Conservation (phyloP, 495 filamentous ascomycete genomes). For the Choiromyces venosus region DNA sequence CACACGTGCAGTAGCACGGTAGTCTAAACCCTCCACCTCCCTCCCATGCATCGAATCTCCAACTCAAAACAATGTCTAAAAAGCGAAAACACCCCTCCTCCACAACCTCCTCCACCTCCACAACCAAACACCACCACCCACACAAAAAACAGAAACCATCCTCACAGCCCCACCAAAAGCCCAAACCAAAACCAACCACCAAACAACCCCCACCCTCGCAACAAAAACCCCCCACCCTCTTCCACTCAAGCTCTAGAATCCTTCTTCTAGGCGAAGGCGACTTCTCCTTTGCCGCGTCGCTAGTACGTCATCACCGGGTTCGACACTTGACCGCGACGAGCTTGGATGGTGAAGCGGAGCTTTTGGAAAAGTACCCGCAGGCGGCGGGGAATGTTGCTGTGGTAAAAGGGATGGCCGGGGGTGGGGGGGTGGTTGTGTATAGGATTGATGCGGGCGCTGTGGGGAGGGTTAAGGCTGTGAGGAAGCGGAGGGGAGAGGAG, state of each 20-base stretch:
- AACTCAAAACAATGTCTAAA: conserved; percentile 17
- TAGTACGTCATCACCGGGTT: conserved; percentile 67
- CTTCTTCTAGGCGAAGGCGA: conserved; percentile 90
- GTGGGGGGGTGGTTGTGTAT: conserved; percentile 46
- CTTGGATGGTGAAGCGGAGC: conserved; percentile 13
- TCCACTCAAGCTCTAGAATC: conserved; percentile 62
- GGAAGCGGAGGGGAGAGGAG: conserved; percentile 34
- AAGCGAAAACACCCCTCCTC: conserved; percentile 7
- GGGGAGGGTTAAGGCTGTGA: neutral
- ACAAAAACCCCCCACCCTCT: conserved; percentile 65
- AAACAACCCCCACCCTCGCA: conserved; percentile 36
- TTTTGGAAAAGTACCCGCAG: conserved; percentile 70
- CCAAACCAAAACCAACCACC: conserved; percentile 3
- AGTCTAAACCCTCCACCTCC: neutral
- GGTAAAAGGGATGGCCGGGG: neutral
- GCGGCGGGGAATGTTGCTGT: conserved; percentile 49
- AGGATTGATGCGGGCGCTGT: conserved; percentile 51
- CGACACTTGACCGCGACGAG: conserved; percentile 53
- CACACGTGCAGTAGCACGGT: neutral
- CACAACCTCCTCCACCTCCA: neutral
- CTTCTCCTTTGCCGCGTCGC: conserved; percentile 77
- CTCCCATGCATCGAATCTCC: neutral
- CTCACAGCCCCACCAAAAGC: conserved; percentile 13
- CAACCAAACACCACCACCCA: neutral
- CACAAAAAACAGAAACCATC: conserved; percentile 19